Conservation (phyloP, 108 stramenopile species). For the Epithemia pelagica region DNA sequence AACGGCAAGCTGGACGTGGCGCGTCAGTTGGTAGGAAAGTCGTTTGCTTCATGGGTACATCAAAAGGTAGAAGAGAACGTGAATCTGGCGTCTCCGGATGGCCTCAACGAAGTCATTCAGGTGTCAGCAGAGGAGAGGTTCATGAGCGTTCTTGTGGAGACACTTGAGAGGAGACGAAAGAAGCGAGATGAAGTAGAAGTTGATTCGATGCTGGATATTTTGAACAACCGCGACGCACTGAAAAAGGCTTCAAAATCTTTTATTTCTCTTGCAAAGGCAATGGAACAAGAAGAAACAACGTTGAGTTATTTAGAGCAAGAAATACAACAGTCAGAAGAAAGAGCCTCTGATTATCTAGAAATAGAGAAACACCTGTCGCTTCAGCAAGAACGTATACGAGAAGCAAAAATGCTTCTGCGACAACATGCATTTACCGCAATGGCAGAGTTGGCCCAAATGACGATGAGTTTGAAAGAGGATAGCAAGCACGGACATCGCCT, state of each 20-base stretch:
- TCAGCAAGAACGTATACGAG: conserved; percentile 43
- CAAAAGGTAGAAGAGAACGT: conserved; percentile 39
- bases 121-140: conserved; percentile 46
- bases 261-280: conserved; percentile 27
- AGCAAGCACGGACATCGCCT: not conserved
- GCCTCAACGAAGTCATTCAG: conserved; percentile 23
- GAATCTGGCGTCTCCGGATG: conserved; percentile 21
- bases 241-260: conserved; percentile 63
- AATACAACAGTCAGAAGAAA: conserved; percentile 13
- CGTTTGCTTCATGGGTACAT: conserved; percentile 71
- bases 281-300: conserved; percentile 60
- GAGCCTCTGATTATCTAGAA: not conserved
- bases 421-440: conserved; percentile 41
- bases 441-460: conserved; percentile 48
- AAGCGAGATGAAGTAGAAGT: conserved; percentile 16
- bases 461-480: conserved; percentile 41
- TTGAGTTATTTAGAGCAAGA: conserved; percentile 54
- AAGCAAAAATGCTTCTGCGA: conserved; percentile 39
- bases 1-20: conserved; percentile 66
- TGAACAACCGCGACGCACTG: conserved; percentile 55
- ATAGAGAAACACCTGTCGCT: conserved; percentile 45
- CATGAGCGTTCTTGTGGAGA: conserved; percentile 39
- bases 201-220: conserved; percentile 29
- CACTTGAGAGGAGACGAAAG: conserved; percentile 27
- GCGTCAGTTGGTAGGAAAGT: conserved; percentile 57